phyloP scores from a whole-genome alignment of 2,329 filamentous ascomycete species.

The Ophiostoma ulmi region DNA sequence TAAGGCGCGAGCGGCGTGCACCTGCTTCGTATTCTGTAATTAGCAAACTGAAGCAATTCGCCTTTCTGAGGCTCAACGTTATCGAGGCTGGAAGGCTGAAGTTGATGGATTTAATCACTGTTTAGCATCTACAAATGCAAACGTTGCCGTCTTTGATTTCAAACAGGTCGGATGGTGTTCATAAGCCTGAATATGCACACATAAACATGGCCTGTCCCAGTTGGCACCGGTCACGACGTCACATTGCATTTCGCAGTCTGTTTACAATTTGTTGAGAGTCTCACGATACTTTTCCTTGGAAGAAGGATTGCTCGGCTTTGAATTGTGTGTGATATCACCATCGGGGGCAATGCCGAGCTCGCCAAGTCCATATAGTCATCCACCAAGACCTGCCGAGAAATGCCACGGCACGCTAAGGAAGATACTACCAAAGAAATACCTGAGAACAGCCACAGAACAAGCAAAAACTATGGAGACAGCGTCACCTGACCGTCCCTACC shows the following conservation, averaged over 20 bases:
- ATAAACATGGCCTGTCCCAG: neutral
- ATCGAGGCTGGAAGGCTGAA: neutral
- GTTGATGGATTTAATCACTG: neutral
- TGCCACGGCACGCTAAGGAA: slow-evolving; percentile 11
- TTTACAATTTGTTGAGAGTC: neutral
- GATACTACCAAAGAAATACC: neutral
- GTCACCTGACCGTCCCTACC: slow-evolving; percentile 3
- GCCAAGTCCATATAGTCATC: neutral
- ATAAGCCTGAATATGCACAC: neutral
- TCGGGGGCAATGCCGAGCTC: neutral
- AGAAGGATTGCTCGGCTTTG: neutral
- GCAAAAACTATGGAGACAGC: neutral
- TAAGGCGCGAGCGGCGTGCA: neutral
- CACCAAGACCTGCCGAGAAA: slow-evolving; percentile 14
- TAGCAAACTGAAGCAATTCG: neutral
- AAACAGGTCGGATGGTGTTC: neutral
- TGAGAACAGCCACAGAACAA: neutral
- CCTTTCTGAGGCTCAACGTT: neutral
- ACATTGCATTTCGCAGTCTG: neutral
- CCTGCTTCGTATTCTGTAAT: slow-evolving; percentile 1
- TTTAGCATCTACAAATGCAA: neutral
- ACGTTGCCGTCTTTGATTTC: neutral
- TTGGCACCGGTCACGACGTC: neutral
- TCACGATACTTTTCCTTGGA: neutral
- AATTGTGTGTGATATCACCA: neutral